Base-by-base conservation (phyloP, 495 filamentous ascomycete species). In the Evansstolkia leycettana region DNA sequence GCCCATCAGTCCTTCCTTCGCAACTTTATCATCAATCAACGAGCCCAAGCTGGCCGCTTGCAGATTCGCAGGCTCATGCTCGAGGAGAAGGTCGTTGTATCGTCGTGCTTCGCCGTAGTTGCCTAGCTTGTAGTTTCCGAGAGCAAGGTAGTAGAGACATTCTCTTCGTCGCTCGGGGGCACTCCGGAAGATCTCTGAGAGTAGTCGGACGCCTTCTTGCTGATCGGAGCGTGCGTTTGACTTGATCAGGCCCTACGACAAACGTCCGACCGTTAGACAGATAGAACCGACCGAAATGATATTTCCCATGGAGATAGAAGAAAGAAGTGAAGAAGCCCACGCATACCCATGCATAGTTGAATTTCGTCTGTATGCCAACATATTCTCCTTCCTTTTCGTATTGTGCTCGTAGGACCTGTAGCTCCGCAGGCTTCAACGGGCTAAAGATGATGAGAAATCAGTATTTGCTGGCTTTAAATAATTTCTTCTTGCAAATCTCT, bases 311-410 rank as follows among this genome's bases (percentile, higher is more conserved):
- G 5, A 14, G 27, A 5, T n/a, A 29, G 5, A n/a, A 14, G 5
- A 29, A 29, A 14, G 3, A 5, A n/a, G 31, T 16, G 15, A 15
- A 16, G n/a, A 12, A 11, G 15, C 12, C 16, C 13, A 12, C 28
- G 38, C 69, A 28, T 67, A 92, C 86, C 90, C 90, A 98, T 50
- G 92, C 89, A 56, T 84, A 96, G 75, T 98, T 98, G 75, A 98
- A 98, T 57, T 95, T 96, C 30, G 90, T 98, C 58, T 98, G 90
- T 17, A 98, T 76, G 30, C 88, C 86, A 11, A 94, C 92, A 60
- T 89, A 94, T 46, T 87, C 80, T 39, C 89, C 90, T 58, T 98
- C 90, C 58, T 89, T 88, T 52, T 95, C 86, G 58, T 88, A 98
- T 60, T 96, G 90, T 36, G 81, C 65, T 37, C 88, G 82, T 14